These are phyloP conservation scores for Somion occarium DNA, from an alignment of 1,284 basidiomycete genomes.

Conservation along the genomic window DNA sequence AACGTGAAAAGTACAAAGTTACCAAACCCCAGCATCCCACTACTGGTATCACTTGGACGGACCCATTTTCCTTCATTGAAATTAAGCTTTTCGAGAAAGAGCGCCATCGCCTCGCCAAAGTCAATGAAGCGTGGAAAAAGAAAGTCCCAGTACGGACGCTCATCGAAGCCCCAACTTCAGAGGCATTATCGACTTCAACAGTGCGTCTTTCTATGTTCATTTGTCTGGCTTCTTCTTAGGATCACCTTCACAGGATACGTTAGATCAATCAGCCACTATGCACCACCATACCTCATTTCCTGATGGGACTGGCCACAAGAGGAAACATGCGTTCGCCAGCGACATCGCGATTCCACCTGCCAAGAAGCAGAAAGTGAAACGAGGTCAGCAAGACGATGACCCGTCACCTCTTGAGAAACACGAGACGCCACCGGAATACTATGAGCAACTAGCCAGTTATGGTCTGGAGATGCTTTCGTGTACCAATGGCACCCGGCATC, in stretches of 20 bases:
- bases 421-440: neutral
- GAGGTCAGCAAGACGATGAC: neutral
- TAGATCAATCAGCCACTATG: neutral
- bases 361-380: too few relatives aligned
- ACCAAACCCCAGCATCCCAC: neutral
- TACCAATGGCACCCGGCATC: neutral
- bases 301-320: too few relatives aligned
- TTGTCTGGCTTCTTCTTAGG: neutral
- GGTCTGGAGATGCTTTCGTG: neutral
- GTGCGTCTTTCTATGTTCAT: neutral
- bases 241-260: neutral
- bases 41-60: neutral
- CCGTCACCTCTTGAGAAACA: neutral
- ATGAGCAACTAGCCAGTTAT: neutral
- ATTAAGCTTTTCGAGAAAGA: neutral
- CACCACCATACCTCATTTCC: too few relatives aligned
- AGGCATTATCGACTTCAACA: neutral
- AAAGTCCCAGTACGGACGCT: neutral
- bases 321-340: neutral
- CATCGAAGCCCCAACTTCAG: neutral
- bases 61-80: neutral
- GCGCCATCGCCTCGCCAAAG: neutral
- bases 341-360: neutral
- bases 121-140: neutral
- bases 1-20: neutral